Evolutionary conservation across 257 asterid genomes (phyloP), one percentile per base, ranked within the genome.

Genomic region (Nicotiana benthamiana): DNA sequence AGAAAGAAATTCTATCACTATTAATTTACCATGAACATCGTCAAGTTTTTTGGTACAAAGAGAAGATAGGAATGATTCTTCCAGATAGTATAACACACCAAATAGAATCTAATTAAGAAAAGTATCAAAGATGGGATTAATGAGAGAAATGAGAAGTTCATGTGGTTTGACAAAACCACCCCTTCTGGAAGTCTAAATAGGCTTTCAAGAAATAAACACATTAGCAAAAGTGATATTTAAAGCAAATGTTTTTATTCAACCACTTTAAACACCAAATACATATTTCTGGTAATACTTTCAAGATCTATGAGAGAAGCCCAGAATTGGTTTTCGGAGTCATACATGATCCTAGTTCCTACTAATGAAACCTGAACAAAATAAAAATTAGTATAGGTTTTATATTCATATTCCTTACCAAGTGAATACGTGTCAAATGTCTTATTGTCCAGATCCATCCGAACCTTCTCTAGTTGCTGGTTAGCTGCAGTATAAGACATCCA

Each of bases 401-500:
- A 36, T 22, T 81, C 24, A 30, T 72, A 54, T 79, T 54, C 62
- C 91, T 84, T 90, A 94, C 99, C 99, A 75, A 91, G 92, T 82
- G 97, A 90, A 87, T 89, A 91, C 6, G 97, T 87, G 75, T 79
- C 87, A 85, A 89, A 94, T 46, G 90, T 91, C 92, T 87, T 92
- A 78, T 91, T 90, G 90, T 94, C 97, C 17, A 96, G 97, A 24
- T 96, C 98, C 97, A 91, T 92, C 87, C 93, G 87, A 61, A 90
- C 90, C 85, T 88, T 89, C 88, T 90, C 95, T 6, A 96, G 93
- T 85, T 92, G 97, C 79, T 94, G 97, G 22, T 91, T 96, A 77
- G 97, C 89, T 63, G 94, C 82, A 80, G 91, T 89, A 91, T 90
- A 94, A 60, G 98, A 96, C 97, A 96, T 96, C 99, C 99, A 96